These are phyloP conservation scores for Helotiales sp. DNA, from an alignment of 2,329 filamentous ascomycete species.

Conservation along the genomic window DNA sequence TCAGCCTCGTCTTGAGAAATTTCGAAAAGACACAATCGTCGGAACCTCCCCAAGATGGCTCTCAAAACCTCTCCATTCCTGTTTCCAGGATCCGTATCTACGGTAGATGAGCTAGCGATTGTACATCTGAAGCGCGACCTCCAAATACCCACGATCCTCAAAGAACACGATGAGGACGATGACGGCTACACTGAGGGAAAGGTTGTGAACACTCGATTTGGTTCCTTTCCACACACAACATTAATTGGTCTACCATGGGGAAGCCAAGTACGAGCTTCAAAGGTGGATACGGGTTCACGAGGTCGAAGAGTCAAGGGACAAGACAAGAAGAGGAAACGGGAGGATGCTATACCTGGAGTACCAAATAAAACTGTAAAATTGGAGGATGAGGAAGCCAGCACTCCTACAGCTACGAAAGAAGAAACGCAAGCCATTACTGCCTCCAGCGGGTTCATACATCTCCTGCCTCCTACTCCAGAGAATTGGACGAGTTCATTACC, in stretches of 20 bases:
- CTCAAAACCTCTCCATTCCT: slow-evolving; percentile 72
- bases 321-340: slow-evolving; percentile 41
- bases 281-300: slow-evolving; percentile 88
- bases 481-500: slow-evolving; percentile 79
- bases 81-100: slow-evolving; percentile 62
- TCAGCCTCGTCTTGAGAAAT: slow-evolving; percentile 7
- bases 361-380: slow-evolving; percentile 17
- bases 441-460: slow-evolving; percentile 71
- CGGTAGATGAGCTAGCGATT: slow-evolving; percentile 70
- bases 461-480: slow-evolving; percentile 78
- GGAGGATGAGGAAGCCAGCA: slow-evolving; percentile 14
- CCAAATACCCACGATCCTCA: slow-evolving; percentile 73
- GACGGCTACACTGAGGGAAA: slow-evolving; percentile 75
- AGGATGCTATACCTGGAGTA: slow-evolving; percentile 36
- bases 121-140: slow-evolving; percentile 88
- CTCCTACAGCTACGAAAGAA: slow-evolving; percentile 33
- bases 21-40: not conserved
- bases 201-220: slow-evolving; percentile 89
- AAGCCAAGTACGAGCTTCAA: slow-evolving; percentile 84
- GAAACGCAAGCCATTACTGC: slow-evolving; percentile 54
- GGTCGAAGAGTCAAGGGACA: slow-evolving; percentile 71
- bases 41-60: slow-evolving; percentile 22
- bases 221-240: slow-evolving; percentile 82
- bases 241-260: slow-evolving; percentile 83
- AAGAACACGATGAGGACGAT: slow-evolving; percentile 59